Conservation (phyloP, 1,139 yeast genomes). For the Hansenula sp. region DNA sequence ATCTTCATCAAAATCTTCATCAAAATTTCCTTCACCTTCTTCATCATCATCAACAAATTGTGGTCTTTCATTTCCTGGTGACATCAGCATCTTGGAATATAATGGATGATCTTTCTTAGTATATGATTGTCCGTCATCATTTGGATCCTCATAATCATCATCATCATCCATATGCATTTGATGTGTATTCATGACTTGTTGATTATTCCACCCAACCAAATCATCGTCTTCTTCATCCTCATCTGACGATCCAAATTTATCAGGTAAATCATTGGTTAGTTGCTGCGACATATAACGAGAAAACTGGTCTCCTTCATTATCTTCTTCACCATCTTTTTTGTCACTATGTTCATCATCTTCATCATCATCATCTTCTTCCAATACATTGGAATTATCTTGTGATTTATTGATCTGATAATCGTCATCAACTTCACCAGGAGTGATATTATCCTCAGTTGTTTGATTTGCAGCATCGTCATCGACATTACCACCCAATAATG, state of each 20-base stretch:
- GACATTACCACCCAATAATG: conserved; percentile 76
- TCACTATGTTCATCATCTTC: conserved; percentile 11
- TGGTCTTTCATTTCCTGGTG: conserved; percentile 22
- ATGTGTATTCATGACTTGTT: conserved; percentile 13
- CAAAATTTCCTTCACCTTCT: conserved; percentile 17
- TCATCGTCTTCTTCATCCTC: conserved; percentile 51
- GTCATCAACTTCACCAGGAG: conserved; percentile 39
- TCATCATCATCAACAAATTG: conserved; percentile 16
- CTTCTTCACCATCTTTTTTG: conserved; percentile 17
- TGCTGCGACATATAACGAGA: conserved; percentile 85
- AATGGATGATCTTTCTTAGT: conserved; percentile 57
- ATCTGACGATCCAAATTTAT: conserved; percentile 49
- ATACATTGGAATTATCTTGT: conserved; percentile 8
- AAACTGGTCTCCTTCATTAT: conserved; percentile 46
- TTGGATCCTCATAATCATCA: conserved; percentile 74
- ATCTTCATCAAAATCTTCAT: conserved; percentile 18
- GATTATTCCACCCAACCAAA: conserved; percentile 19
- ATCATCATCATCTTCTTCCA: conserved; percentile 13
- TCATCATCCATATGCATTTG: conserved; percentile 32
- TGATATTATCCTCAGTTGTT: conserved; percentile 37
- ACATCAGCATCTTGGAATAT: conserved; percentile 32
- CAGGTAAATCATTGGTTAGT: conserved; percentile 58
- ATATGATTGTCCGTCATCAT: conserved; percentile 77
- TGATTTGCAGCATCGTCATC: conserved; percentile 24
- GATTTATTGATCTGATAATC: conserved; percentile 6